Base-by-base conservation (phyloP, 2,329 filamentous ascomycete genomes). In the Ceratocystis ficicola region DNA sequence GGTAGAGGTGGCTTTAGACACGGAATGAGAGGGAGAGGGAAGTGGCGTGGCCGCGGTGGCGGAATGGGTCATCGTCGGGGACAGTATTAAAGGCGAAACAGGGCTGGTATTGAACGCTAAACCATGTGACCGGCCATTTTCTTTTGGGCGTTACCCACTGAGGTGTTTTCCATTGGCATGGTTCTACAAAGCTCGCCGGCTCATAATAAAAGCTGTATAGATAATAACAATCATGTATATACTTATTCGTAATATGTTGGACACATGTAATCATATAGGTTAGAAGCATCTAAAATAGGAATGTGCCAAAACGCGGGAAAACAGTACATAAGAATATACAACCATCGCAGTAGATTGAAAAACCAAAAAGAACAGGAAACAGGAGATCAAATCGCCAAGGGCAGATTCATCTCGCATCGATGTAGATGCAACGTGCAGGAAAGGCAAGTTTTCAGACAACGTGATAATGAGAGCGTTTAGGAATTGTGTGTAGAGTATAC, bases 41-140 rank as follows among this genome's bases (percentile, higher is more conserved):
- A 74, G 68, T 76, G 76, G 74, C 72, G 75, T 65, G 74, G 75
- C 15, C 72, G 73, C 12, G 70, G 74, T 32, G 55, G 25, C 7
- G 70, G 70, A 12, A 70, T 73, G 17, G 65, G 69, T 4, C 71
- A 75, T 30, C 78, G 74, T 64, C 73, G 76, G 60, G 74, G 74
- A 5, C 70, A 74, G 64, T 75, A 69, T 41, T 67, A 64, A 65
- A 22, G 25, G 25, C 12, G 32, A 28, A 30, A 20, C 20, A 17
- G 22, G 60, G 44, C 6, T 48, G 25, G 15, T 44, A 15, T 48
- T 15, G 15, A 6, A 25, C 5, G 8, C 48, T 15, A 28, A 52
- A 12, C 10, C 2, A 22, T 25, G 48, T 25, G 22, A 22, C 48
- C 17, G 22, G 10, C 28, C 25, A 17, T 63, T 30, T 48, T 63